Evolutionary conservation across 495 filamentous ascomycete species (phyloP).

Genomic region (Diplogelasinospora grovesii): DNA sequence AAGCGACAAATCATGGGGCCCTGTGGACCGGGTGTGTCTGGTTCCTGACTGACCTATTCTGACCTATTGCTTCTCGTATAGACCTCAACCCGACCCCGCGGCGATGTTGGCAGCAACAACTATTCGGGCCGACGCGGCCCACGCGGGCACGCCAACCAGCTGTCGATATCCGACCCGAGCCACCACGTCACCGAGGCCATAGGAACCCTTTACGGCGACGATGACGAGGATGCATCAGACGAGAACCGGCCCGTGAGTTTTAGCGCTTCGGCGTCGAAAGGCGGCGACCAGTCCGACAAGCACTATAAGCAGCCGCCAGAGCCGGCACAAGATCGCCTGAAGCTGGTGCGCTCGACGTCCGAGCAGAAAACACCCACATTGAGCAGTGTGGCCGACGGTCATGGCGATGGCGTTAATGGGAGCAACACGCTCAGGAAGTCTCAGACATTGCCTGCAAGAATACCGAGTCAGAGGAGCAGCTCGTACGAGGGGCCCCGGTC

Average conservation of each 20-base stretch:
- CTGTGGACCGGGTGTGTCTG: constrained; percentile 21
- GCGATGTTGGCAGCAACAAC: constrained; percentile 47
- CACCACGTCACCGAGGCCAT: constrained; percentile 99
- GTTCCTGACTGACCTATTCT: constrained; percentile 14
- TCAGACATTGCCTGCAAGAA: constrained; percentile 35
- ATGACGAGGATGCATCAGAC: constrained; percentile 36
- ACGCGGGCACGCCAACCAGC: constrained; percentile 48
- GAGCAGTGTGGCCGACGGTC: constrained; percentile 10
- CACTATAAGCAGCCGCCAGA: constrained; percentile 16
- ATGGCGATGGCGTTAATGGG: constrained; percentile 13
- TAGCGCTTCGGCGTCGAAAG: constrained; percentile 35
- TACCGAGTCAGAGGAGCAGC: constrained; percentile 37
- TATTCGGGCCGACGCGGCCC: constrained; percentile 49
- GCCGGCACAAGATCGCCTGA: constrained; percentile 29
- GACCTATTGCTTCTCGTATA: constrained; percentile 24
- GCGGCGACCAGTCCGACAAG: constrained; percentile 28
- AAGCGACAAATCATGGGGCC: constrained; percentile 25
- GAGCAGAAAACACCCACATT: constrained; percentile 23
- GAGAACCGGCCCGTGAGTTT: constrained; percentile 44
- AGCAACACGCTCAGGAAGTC: constrained; percentile 28
- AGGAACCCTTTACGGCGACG: constrained; percentile 87
- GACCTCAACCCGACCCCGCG: constrained; percentile 49
- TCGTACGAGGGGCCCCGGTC: constrained; percentile 46
- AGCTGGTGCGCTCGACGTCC: constrained; percentile 37
- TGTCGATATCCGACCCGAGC: constrained; percentile 56